Evolutionary conservation across 2,329 filamentous ascomycete genomes (phyloP), one percentile per base, ranked within the genome.

Genomic region (Diaporthe sp.): DNA sequence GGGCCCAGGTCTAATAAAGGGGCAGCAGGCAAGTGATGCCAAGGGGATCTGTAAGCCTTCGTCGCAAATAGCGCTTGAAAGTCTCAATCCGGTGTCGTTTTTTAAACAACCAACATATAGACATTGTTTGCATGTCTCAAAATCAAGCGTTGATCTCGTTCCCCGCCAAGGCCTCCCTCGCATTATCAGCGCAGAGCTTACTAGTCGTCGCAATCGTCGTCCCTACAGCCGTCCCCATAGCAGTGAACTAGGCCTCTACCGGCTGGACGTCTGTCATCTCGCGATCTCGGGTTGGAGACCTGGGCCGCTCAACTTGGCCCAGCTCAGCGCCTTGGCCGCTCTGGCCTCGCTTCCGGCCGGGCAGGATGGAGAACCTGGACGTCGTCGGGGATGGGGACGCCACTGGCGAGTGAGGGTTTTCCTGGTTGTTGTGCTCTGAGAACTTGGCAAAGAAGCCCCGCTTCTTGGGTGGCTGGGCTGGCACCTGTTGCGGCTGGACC

Each of bases 371-470:
- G 81, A 95, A 94, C 69, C 88, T 82, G 82, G 90, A 84, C 83
- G 84, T 88, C 82, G 79, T 76, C 81, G 85, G 30, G 82, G 81
- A 37, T 84, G 84, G 81, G 72, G 59, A 78, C 55, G 56, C 83
- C 83, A 44, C 73, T 77, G 30, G 79, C 81, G 76, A 83, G 55
- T 71, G 70, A 19, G 56, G 32, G n/a, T 44, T 71, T 25, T 71
- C 70, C 83, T 74, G 69, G 47, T 58, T 65, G 68, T 55, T 65
- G 68, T 73, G 85, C 32, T 96, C 93, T 70, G 93, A 93, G 79
- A 98, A 95, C 77, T 93, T 92, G 65, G 94, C 89, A 77, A 98
- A 94, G 80, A 98, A 92, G 17, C 94, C 89, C 73, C 92, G 92
- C 85, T 94, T 96, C 86, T 94, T 78, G 4, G 72, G 42, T 27